These are phyloP conservation scores for Linnemannia exigua DNA, from an alignment of 192 early-diverging fungal genomes.

Conservation along the genomic window DNA sequence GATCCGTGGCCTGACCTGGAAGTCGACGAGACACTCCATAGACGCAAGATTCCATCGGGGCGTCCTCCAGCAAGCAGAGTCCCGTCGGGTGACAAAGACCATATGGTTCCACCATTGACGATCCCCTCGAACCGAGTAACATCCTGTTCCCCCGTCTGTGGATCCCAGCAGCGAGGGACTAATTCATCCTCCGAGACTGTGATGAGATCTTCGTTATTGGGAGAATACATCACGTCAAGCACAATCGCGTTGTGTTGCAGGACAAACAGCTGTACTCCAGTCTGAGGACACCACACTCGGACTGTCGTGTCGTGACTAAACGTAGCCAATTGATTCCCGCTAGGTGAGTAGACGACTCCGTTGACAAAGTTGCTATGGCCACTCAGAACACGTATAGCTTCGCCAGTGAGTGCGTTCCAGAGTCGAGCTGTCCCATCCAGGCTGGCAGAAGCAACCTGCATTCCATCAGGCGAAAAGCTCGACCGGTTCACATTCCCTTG, in stretches of 20 bases:
- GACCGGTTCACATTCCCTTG: too few relatives aligned
- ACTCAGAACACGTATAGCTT: not conserved
- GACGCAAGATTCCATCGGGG: not conserved
- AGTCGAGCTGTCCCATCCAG: not conserved
- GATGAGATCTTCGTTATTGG: not conserved
- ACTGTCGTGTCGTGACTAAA: not conserved
- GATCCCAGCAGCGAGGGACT: not conserved
- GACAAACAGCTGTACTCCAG: not conserved
- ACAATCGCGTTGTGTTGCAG: not conserved
- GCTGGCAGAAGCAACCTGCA: too few relatives aligned
- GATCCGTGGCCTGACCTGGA: too few relatives aligned
- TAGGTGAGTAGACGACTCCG: not conserved
- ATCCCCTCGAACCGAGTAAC: not conserved
- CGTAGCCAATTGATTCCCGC: not conserved
- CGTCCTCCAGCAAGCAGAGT: not conserved
- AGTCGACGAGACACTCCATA: not conserved
- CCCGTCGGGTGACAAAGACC: not conserved
- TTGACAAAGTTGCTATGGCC: not conserved
- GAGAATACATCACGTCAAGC: not conserved
- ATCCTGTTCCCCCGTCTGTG: not conserved
- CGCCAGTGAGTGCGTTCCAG: not conserved
- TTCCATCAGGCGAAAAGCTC: too few relatives aligned
- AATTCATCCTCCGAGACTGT: not conserved
- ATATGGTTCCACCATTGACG: not conserved
- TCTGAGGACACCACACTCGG: not conserved